Evolutionary conservation across 306 rosid species (phyloP), one percentile per base, ranked within the genome.

Genomic region (Cucurbita argyrosperma): DNA sequence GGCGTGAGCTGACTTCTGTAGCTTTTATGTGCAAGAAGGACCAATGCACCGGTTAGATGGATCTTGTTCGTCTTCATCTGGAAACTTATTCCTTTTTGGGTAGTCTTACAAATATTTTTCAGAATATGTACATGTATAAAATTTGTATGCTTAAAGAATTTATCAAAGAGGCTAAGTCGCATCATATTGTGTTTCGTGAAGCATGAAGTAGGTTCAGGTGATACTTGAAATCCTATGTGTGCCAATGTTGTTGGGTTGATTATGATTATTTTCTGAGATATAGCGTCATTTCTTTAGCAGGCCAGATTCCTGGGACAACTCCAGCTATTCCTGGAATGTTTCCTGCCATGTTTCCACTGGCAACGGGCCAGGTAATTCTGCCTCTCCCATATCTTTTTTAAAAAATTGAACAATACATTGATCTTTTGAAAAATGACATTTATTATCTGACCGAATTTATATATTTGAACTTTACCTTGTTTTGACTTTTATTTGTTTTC

Each of bases 1-100:
- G 97, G 91, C 85, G 96, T 94, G 99, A 89, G 97, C 99, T 82
- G 99, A 89, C 95, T 69, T 88, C 99, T 89, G 95, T 94, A 88
- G 99, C 99, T 94, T 89, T 94, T 84, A 89, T 89, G 86, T 86
- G 88, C 97, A 85, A 81, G 97, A 93, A 91, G 91, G 97, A 85
- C 86, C 97, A 84, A 79, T 94, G 96, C 97, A 87, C 90, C 84
- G 82, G 94, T 86, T 90, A 86, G 98, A 91, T 92, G 98, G 98
- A 92, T 90, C 96, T 90, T 92, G 92, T 88, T 90, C 98, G 85
- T 87, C 90, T 80, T 90, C 96, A 90, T 85, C 98, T 80, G 90
- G 96, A 86, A 87, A 85, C 89, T 80, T 66, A 84, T 90, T 80
- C 88, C 90, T 82, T 82, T 84, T 92, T 92, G 83, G 99, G 99